phyloP scores from a whole-genome alignment of 768 basidiomycete genomes.

The Sporobolomyces phaffii region DNA sequence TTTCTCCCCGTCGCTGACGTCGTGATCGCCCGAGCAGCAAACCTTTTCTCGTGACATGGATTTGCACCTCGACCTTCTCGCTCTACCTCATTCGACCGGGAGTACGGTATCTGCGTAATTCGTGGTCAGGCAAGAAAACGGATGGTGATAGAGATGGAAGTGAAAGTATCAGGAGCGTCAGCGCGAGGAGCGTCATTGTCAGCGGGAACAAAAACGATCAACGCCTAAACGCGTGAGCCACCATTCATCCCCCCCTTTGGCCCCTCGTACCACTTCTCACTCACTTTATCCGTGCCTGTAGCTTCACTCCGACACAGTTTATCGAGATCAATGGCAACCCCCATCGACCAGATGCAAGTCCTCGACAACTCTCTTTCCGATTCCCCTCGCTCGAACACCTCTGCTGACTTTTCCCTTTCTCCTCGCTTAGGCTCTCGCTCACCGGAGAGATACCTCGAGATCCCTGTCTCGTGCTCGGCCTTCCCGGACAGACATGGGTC shows the following conservation, averaged over 20 bases:
- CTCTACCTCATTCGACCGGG: constrained; percentile 56
- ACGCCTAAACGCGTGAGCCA: not conserved
- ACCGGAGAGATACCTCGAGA: constrained; percentile 20
- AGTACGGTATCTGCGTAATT: constrained; percentile 12
- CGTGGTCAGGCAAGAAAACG: constrained; percentile 10
- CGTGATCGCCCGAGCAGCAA: constrained; percentile 16
- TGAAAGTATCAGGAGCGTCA: constrained; percentile 4
- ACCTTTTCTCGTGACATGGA: constrained; percentile 62
- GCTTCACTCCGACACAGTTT: constrained; percentile 6
- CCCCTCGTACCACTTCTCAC: not conserved
- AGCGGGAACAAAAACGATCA: not conserved
- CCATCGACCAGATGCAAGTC: constrained; percentile 3
- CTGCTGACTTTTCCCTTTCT: not conserved
- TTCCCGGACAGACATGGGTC: constrained; percentile 16
- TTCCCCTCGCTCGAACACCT: not conserved
- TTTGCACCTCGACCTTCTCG: constrained; percentile 83
- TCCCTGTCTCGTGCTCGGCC: constrained; percentile 31
- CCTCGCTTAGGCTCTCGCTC: not conserved
- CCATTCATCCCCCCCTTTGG: too few species aligned
- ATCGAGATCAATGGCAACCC: constrained; percentile 11
- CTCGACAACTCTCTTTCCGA: not conserved
- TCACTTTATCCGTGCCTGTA: not conserved
- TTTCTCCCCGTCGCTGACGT: constrained; percentile 1
- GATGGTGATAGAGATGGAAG: not conserved
- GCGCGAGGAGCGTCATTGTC: not conserved